Base-by-base conservation (phyloP, 306 rosid species). In the Vicia sativa region DNA sequence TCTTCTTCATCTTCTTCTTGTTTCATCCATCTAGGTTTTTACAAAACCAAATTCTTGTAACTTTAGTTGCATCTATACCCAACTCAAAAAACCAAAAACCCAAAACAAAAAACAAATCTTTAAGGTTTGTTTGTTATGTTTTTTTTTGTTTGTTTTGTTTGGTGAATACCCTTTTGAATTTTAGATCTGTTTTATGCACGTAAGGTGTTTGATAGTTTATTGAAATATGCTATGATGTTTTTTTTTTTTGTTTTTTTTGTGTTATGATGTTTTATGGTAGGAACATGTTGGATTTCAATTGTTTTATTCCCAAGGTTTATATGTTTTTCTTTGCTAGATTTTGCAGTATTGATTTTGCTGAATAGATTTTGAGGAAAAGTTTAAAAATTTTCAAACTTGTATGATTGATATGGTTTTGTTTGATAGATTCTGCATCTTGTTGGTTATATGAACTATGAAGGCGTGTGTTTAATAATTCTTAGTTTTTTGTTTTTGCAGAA, bases 1-100 rank as follows among this genome's bases (percentile, higher is more conserved):
- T 67, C 72, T 34, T 26, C 49, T 42, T 67, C 72, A 18, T 26
- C 49, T 42, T 59, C 54, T 55, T 44, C 56, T 7, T 45, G 57
- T 26, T 57, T 34, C 67, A 18, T 71, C 76, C 62, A 62, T 81
- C 77, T 71, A 71, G 79, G 69, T 78, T 80, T 75, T 67, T 73
- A 72, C 53, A 38, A 77, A 28, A n/a, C 80, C 29, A 16, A 38
- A 44, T 43, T 72, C 62, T 59, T 53, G 74, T 74, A 72, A 50
- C 58, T 18, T 18, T 89, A 80, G 77, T 72, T 52, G 42, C 49
- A 43, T 41, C 63, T 34, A 59, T 41, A 82, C 61, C 75, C 87
- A 59, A 71, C 72, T 69, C 70, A 73, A 57, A 37, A 62, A 49
- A 38, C 58, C 31, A 12, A 21, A 12, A 26, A 45, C 6, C 8